phyloP scores from a whole-genome alignment of 2,329 filamentous ascomycete genomes.

The Calonectria multiphialidica region DNA sequence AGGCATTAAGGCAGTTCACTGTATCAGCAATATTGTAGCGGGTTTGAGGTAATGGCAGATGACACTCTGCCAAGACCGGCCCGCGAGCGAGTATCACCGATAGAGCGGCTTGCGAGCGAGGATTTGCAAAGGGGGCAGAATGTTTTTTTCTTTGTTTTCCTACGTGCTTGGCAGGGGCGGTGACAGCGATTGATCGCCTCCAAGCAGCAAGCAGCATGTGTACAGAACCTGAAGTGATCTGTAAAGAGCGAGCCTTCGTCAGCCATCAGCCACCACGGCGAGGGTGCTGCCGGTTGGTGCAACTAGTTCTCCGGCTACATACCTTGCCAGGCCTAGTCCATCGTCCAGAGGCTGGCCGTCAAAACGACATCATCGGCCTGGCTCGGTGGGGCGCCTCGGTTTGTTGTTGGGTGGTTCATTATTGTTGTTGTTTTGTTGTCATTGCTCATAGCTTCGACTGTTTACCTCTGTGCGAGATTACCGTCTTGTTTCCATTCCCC shows the following conservation, averaged over 20 bases:
- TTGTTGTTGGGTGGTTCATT: slow-evolving; percentile 8
- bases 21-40: slow-evolving; percentile 21
- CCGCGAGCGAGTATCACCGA: slow-evolving; percentile 36
- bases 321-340: slow-evolving; percentile 1
- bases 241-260: slow-evolving; percentile 17
- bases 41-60: slow-evolving; percentile 16
- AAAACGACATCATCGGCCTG: slow-evolving; percentile 18
- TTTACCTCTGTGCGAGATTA: slow-evolving; percentile 39
- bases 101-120: neutral
- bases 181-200: slow-evolving; percentile 10
- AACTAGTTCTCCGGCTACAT: neutral
- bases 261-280: slow-evolving; percentile 34
- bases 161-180: slow-evolving; percentile 22
- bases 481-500: slow-evolving; percentile 48
- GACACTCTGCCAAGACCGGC: slow-evolving; percentile 19
- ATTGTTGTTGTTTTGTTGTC: slow-evolving; percentile 17
- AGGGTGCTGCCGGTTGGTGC: neutral
- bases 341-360: neutral
- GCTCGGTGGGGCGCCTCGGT: slow-evolving; percentile 13
- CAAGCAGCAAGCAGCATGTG: neutral
- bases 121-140: slow-evolving; percentile 21
- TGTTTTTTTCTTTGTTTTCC: slow-evolving; percentile 28
- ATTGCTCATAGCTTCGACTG: slow-evolving; percentile 3
- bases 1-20: slow-evolving; percentile 23
- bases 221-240: neutral